Evolutionary conservation across 192 early-diverging fungal genomes (phyloP), one percentile per base, ranked within the genome.

Genomic region (Phlyctochytrium bullatum): DNA sequence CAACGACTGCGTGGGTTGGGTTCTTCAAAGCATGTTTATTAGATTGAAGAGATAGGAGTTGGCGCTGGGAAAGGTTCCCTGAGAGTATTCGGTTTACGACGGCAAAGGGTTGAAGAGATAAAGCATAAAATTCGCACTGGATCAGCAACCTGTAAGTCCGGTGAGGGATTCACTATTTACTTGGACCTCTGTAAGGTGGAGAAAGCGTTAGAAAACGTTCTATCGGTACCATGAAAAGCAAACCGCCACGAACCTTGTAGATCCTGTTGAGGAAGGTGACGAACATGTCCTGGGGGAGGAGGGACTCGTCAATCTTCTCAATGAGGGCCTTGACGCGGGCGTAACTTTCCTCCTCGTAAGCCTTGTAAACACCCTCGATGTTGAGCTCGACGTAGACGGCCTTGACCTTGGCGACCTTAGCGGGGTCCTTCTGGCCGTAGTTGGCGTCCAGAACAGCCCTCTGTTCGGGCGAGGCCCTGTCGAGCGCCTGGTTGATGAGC

Each of bases 401-500:
- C 83, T 99, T 99, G 65, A 99, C 87, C 36, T 85, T 81, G 53
- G 74, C 77, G 23, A 92, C 95, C 51, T 89, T 85, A 36, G 80
- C 89, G 12, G 90, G 80, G 51, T 88, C 68, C 78, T 92, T 93
- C 68, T 90, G 84, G 32, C 96, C 97, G 74, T 99, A 99, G 88
- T 96, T 92, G 78, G 88, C 89, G 57, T 91, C 89, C 10, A 97
- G 85, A 1, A 92, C 34, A 77, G 88, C 74, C 63, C 93, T 87
- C 81, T 99, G 97, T 67, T 90, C 93, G 36, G 89, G 76, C n/a
- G 76, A 83, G 53, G 85, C 88, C 53, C 78, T 83, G 67, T 77
- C 80, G 25, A 99, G 83, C 0, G 96, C 96, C 79, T 95, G 89
- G 68, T 95, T 93, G 69, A 99, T 90, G 65, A 97, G 78, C 97